phyloP scores from a whole-genome alignment of 1,139 yeast species.

The Hemisphaericaspora xylanilytica region DNA sequence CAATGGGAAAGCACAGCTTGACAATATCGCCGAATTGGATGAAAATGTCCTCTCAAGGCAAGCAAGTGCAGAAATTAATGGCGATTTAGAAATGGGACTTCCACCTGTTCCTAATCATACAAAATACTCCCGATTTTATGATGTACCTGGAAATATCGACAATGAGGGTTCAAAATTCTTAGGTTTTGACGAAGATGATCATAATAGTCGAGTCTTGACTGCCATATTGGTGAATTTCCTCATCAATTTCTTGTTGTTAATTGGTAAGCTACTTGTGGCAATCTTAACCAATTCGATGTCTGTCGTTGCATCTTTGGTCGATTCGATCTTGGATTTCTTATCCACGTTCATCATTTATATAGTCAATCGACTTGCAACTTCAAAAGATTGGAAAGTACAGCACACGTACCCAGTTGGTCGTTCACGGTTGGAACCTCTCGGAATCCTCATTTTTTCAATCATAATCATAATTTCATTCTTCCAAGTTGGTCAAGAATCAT shows the following conservation, averaged over 20 bases:
- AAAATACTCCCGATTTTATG: conserved; percentile 33
- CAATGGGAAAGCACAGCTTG: conserved; percentile 13
- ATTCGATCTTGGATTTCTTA: conserved; percentile 69
- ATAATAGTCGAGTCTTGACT: conserved; percentile 43
- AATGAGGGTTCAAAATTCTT: conserved; percentile 26
- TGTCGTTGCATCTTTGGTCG: conserved; percentile 74
- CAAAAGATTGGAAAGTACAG: conserved; percentile 49
- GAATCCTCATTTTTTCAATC: conserved; percentile 70
- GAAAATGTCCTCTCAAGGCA: conserved; percentile 9
- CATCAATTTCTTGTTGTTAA: conserved; percentile 56
- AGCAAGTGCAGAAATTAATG: conserved; percentile 1
- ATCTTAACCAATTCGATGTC: conserved; percentile 67
- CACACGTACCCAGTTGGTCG: conserved; percentile 66
- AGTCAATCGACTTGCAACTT: conserved; percentile 59
- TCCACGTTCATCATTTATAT: conserved; percentile 72
- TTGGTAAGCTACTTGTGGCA: conserved; percentile 65
- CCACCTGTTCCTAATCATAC: conserved; percentile 10
- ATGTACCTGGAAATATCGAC: conserved; percentile 60
- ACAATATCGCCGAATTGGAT: conserved; percentile 24
- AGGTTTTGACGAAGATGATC: conserved; percentile 36
- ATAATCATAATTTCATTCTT: conserved; percentile 69
- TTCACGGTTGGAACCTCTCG: conserved; percentile 72
- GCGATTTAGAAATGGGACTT: conserved; percentile 12
- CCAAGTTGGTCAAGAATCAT: conserved; percentile 70
- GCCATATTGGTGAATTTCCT: conserved; percentile 68